A percentile compares a stretch with the other conserved stretches of the same genome.
These are phyloP conservation scores for Daldinia bambusicola DNA, from an alignment of 495 filamentous ascomycete species.

Conservation along the genomic window DNA sequence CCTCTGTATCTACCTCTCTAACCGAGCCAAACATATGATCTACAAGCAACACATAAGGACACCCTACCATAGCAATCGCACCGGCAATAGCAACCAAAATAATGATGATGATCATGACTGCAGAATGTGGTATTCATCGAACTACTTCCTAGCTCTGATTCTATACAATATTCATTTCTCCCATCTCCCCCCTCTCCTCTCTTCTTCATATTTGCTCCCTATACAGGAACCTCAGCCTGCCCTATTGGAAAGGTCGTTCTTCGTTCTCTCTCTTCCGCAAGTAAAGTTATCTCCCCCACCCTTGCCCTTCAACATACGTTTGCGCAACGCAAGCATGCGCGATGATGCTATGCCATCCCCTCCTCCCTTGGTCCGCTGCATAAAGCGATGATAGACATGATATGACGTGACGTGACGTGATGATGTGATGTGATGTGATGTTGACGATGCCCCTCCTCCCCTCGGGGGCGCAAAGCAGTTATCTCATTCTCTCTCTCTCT, in stretches of 20 bases:
- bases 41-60: not conserved
- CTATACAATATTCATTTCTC: constrained; percentile 33
- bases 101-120: constrained; percentile 1
- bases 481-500: constrained; percentile 4
- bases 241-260: not conserved
- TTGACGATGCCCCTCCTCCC: not conserved
- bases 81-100: not conserved
- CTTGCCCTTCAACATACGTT: not conserved
- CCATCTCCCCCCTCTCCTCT: constrained; percentile 6
- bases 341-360: not conserved
- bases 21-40: not conserved
- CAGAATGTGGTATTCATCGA: constrained; percentile 41
- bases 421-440: not conserved
- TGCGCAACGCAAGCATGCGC: not conserved
- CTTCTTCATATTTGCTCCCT: not conserved
- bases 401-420: not conserved
- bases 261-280: not conserved
- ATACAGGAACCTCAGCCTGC: not conserved
- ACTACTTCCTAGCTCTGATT: constrained; percentile 35
- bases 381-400: not conserved
- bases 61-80: not conserved
- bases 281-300: not conserved
- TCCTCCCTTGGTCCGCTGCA: not conserved
- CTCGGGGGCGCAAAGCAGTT: not conserved
- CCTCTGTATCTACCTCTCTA: not conserved